These are phyloP conservation scores for Naganishia sp. DNA, from an alignment of 1,284 basidiomycete species.

Conservation along the genomic window DNA sequence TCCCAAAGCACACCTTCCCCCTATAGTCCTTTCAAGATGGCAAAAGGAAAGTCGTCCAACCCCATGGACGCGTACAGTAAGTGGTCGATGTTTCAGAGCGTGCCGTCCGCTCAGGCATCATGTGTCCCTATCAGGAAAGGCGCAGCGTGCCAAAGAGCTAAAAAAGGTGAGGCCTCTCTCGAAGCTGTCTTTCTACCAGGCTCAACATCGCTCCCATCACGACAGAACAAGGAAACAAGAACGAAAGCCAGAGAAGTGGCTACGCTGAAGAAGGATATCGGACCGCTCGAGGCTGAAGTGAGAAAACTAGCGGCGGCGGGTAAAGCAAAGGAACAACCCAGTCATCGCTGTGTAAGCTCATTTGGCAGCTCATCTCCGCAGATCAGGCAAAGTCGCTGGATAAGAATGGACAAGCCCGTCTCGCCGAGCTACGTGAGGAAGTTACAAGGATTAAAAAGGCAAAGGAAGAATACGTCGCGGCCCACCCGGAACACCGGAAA, in stretches of 20 bases:
- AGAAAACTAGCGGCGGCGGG: constrained; percentile 41
- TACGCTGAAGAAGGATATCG: constrained; percentile 83
- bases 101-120: constrained; percentile 19
- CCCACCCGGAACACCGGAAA: constrained; percentile 83
- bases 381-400: constrained; percentile 38
- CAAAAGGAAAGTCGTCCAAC: constrained; percentile 76
- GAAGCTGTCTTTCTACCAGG: not conserved
- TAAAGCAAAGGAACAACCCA: constrained; percentile 32
- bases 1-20: too few relatives aligned
- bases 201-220: constrained; percentile 8
- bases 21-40: constrained; percentile 59
- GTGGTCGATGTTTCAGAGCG: constrained; percentile 36
- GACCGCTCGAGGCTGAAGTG: constrained; percentile 58
- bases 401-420: constrained; percentile 44
- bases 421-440: constrained; percentile 68
- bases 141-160: constrained; percentile 80
- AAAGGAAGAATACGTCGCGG: constrained; percentile 84
- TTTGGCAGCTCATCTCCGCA: not conserved
- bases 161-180: constrained; percentile 67
- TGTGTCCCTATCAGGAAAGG: constrained; percentile 65
- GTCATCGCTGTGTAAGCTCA: not conserved
- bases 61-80: constrained; percentile 80
- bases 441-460: constrained; percentile 74
- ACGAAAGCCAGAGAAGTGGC: constrained; percentile 76
- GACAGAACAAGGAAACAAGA: constrained; percentile 78